Evolutionary conservation across 2,329 filamentous ascomycete species (phyloP), one percentile per base, ranked within the genome.

Genomic region (Aspergillus sp.): DNA sequence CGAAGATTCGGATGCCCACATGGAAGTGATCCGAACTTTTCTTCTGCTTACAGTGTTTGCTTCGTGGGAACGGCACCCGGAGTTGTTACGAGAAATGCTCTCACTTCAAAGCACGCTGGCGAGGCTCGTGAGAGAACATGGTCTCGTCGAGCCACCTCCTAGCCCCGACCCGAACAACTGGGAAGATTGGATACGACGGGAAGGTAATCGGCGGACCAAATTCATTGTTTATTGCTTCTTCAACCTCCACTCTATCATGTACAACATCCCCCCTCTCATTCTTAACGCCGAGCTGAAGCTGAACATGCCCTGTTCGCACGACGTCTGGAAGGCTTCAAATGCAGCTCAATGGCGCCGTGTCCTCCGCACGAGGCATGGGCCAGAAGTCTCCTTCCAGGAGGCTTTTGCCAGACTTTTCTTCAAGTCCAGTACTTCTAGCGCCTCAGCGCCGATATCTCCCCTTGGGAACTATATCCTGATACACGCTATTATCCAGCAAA

Each of bases 181-280:
- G 82, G 73, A 78, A 61, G 80, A 83, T 19, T 86, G 84, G 84
- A 71, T 82, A 19, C 75, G 76, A n/a, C 75, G 78, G 54, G 84
- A 86, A 71, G 81, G 80, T 2, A 80, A 79, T 59, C 79, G 80
- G 65, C 78, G 83, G 57, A 86, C 83, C 19, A 84, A 86, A 67
- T 76, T 84, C 56, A 82, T 84, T 61, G 81, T 85, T 60, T 82
- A 85, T 70, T 81, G 83, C 70, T 81, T 86, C 65, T 84, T 84
- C 61, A 86, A 86, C 66, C 76, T 87, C 2, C 85, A 87, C 62
- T 84, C 82, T 36, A 84, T 87, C 57, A 85, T 85, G 66, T 87
- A 86, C 75, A 84, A 86, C 69, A 83, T 86, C 13, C 83, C 84
- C 27, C 84, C 85, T 0, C 75, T 85, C 47, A 81, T 87, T 25